Conservation (phyloP, 352 stramenopile species). For the Globisporangium canariense region DNA sequence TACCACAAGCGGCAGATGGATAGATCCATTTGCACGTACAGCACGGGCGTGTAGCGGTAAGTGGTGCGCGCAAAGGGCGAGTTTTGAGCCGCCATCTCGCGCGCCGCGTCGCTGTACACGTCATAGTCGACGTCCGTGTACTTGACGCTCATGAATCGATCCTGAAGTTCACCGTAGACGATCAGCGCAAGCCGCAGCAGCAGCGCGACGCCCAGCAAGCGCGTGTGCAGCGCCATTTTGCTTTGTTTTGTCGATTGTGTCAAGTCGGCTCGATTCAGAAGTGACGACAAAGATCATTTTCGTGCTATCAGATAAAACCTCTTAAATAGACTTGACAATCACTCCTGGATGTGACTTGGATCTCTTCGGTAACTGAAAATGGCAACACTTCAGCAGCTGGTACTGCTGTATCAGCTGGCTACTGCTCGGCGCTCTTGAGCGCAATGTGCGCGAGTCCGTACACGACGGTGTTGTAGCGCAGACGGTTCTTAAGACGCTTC, state of each 20-base stretch:
- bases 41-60: conserved; percentile 98
- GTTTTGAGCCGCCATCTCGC: conserved; percentile 79
- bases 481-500: conserved; percentile 61
- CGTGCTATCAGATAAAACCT: background rate
- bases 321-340: background rate
- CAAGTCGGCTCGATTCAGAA: background rate
- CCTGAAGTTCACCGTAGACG: conserved; percentile 74
- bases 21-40: conserved; percentile 46
- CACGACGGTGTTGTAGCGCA: conserved; percentile 66
- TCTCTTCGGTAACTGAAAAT: too few relatives aligned
- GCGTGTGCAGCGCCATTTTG: conserved; percentile 20
- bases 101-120: conserved; percentile 97
- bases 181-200: conserved; percentile 60
- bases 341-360: background rate
- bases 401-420: background rate
- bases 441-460: conserved; percentile 61
- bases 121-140: conserved; percentile 99
- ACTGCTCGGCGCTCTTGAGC: conserved; percentile 37
- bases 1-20: background rate
- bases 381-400: background rate
- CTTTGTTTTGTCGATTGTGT: background rate
- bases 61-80: conserved; percentile 96
- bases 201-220: conserved; percentile 51
- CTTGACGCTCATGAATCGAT: conserved; percentile 77
- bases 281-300: background rate